These are phyloP conservation scores for Pseudopithomyces maydicus DNA, from an alignment of 2,329 filamentous ascomycete species.

Conservation along the genomic window DNA sequence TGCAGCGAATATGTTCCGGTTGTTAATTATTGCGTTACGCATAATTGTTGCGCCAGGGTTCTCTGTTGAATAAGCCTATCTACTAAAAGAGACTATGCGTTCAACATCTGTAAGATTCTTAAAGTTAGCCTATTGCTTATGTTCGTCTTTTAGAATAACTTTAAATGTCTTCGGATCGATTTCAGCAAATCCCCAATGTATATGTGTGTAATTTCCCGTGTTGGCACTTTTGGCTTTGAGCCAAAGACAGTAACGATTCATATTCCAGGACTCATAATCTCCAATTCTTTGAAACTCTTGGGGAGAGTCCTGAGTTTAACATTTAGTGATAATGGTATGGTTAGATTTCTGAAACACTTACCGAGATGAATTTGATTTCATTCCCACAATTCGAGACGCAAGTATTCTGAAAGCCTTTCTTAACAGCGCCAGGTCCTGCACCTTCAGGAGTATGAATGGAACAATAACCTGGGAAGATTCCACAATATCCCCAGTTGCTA, in stretches of 20 bases:
- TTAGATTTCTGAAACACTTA: conserved; percentile 1
- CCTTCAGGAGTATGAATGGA: conserved; percentile 7
- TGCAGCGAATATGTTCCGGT: conserved; percentile 28
- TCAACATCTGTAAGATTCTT: conserved; percentile 35
- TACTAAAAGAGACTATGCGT: conserved; percentile 51
- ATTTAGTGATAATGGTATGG: not conserved
- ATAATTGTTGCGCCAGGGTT: conserved; percentile 46
- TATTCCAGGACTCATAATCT: not conserved
- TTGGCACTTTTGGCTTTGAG: not conserved
- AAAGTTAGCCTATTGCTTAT: conserved; percentile 43
- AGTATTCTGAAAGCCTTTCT: conserved; percentile 10
- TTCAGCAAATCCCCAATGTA: conserved; percentile 12
- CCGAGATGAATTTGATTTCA: conserved; percentile 12
- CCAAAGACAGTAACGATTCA: not conserved
- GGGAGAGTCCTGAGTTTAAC: not conserved
- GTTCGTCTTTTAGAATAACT: conserved; percentile 19
- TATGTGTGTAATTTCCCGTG: conserved; percentile 10
- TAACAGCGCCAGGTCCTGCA: not conserved
- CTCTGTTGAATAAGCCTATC: conserved; percentile 51
- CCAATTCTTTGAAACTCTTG: not conserved
- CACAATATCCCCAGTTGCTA: conserved; percentile 15
- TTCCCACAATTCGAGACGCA: conserved; percentile 17
- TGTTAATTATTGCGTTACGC: conserved; percentile 41
- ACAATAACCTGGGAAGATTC: conserved; percentile 52
- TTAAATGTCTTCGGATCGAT: conserved; percentile 20